These are phyloP conservation scores for Acanthamoeba comandoni DNA, from an alignment of 208 protist species.

Conservation along the genomic window DNA sequence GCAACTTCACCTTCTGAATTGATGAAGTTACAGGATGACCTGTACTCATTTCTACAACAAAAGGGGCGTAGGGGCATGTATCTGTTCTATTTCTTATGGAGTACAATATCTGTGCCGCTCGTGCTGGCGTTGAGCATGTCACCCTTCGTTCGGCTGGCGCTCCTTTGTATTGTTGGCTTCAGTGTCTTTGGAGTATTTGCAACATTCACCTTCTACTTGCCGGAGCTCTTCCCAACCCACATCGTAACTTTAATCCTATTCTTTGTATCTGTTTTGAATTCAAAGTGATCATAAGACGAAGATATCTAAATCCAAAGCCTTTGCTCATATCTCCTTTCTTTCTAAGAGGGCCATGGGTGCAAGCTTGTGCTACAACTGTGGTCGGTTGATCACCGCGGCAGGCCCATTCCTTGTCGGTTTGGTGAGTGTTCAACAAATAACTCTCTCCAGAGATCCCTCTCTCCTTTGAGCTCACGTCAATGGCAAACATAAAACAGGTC, in stretches of 20 bases:
- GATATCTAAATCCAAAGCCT: no score
- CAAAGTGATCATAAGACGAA: background rate
- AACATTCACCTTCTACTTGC: conserved; percentile 60
- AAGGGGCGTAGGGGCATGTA: conserved; percentile 38
- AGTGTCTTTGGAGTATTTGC: conserved; percentile 63
- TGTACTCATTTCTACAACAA: no score
- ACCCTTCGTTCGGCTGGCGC: conserved; percentile 6
- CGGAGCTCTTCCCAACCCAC: conserved; percentile 51
- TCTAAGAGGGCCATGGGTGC: conserved; percentile 19
- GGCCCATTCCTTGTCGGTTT: conserved; percentile 52
- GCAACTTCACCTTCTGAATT: no score
- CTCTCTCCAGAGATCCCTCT: background rate
- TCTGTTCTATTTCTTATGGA: conserved; percentile 56
- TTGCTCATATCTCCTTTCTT: background rate
- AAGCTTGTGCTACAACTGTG: conserved; percentile 66
- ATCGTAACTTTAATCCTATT: background rate
- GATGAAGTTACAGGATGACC: no score
- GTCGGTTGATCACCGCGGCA: conserved; percentile 20
- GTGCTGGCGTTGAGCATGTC: conserved; percentile 13
- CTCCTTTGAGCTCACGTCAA: background rate
- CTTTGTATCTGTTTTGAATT: background rate
- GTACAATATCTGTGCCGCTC: conserved; percentile 21
- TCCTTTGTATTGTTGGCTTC: conserved; percentile 34
- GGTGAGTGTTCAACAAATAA: background rate
- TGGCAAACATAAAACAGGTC: background rate